phyloP scores from a whole-genome alignment of 768 basidiomycete species.

The Lactarius psammicola region DNA sequence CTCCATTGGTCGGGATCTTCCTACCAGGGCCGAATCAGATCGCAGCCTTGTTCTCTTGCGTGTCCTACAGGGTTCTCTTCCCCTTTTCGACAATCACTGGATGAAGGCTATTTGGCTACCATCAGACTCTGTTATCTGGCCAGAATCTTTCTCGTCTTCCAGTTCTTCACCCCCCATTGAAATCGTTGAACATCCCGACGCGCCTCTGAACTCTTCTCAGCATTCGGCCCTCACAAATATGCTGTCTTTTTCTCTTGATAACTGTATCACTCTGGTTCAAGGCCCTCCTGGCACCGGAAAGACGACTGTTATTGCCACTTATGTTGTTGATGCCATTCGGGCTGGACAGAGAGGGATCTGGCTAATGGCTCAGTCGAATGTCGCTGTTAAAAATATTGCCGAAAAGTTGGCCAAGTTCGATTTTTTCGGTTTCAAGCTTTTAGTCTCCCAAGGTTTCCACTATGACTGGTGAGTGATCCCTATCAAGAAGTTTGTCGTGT shows the following conservation, averaged over 20 bases:
- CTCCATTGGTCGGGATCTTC: constrained; percentile 53
- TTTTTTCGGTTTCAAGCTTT: constrained; percentile 57
- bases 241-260: constrained; percentile 38
- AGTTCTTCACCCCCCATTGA: constrained; percentile 28
- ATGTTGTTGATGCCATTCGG: constrained; percentile 33
- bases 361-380: constrained; percentile 83
- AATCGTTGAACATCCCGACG: constrained; percentile 29
- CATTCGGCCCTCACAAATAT: constrained; percentile 38
- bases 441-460: constrained; percentile 70
- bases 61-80: constrained; percentile 38
- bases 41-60: constrained; percentile 36
- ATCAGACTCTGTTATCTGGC: constrained; percentile 39
- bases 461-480: constrained; percentile 53
- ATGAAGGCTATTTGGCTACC: constrained; percentile 38
- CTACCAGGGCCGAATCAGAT: constrained; percentile 57
- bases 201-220: constrained; percentile 44
- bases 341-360: constrained; percentile 50
- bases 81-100: constrained; percentile 40
- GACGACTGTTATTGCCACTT: constrained; percentile 38
- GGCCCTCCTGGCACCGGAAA: constrained; percentile 39
- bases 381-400: constrained; percentile 88
- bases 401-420: constrained; percentile 63
- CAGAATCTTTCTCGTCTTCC: constrained; percentile 35
- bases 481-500: constrained; percentile 18
- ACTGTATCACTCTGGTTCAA: constrained; percentile 39